Base-by-base conservation (phyloP, 441 rosid species). In the Gossypium davidsonii region DNA sequence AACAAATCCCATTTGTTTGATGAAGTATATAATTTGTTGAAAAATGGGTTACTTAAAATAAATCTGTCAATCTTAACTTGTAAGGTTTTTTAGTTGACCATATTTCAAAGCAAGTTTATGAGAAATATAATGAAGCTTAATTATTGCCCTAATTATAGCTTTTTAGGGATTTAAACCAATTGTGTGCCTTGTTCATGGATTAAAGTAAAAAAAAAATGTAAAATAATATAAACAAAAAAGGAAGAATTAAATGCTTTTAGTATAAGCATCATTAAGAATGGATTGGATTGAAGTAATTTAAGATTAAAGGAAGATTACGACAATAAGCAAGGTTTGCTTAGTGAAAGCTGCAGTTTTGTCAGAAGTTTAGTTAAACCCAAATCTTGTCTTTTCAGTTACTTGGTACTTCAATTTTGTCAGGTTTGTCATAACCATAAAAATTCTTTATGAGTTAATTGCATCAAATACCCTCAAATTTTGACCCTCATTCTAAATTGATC, bases 361-460 rank as follows among this genome's bases (percentile, higher is more conserved):
- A 57, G 52, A 66, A 65, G 53, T 56, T 62, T 23, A 48, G 11
- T 71, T 31, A 58, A 72, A 55, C 76, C 64, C 52, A 73, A 71
- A 67, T 60, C 53, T 75, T 18, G 37, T 34, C 55, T 37, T 31
- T 31, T 49, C 9, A 12, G 1, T 72, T 39, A 11, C 76, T 79
- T 66, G 53, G 55, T 10, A 52, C 59, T 61, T 72, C 65, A 67
- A 31, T 39, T 31, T 56, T 71, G 59, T 67, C 69, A 6, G 6
- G 12, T 25, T 10, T 31, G 34, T 31, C 34, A 31, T 31, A 4
- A 4, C 34, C 6, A 31, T 31, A 31, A 31, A 31, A 31, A 4
- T 31, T 31, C 1, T 31, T 31, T 31, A 31, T 4, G 34, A 31
- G 34, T 31, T 31, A 31, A 28, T 31, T 31, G 1, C 6, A 31